Conservation (phyloP, 208 protist genomes). For the Histomonas meleagridis region DNA sequence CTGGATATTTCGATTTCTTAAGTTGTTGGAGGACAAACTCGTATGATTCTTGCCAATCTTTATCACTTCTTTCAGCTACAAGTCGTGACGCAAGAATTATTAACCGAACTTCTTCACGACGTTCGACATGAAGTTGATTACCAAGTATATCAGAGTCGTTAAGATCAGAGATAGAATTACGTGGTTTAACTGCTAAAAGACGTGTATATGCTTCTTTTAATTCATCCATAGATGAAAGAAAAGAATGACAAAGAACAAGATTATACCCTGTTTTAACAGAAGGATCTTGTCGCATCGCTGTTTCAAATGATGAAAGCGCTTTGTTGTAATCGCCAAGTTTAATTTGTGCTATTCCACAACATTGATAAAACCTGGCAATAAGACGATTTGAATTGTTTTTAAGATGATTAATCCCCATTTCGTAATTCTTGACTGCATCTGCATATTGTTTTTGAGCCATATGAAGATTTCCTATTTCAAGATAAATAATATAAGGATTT, state of each 20-base stretch:
- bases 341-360: not conserved
- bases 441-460: not conserved
- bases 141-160: not conserved
- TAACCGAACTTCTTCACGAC: not conserved
- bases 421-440: constrained; percentile 29
- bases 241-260: not conserved
- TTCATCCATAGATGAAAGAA: constrained; percentile 15
- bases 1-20: not conserved
- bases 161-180: not conserved
- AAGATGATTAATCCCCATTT: constrained; percentile 27
- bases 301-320: constrained; percentile 10
- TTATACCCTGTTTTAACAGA: constrained; percentile 23
- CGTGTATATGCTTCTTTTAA: not conserved
- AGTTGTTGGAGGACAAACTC: not conserved
- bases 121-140: not conserved
- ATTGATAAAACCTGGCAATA: not conserved
- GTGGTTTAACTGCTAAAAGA: not conserved
- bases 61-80: not conserved
- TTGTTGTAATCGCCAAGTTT: not conserved
- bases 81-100: not conserved
- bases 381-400: not conserved
- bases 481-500: not conserved
- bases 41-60: constrained; percentile 25
- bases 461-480: constrained; percentile 35
- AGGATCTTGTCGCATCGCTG: constrained; percentile 10